A percentile compares a stretch with the other conserved stretches of the same genome.
These are phyloP conservation scores for Pythium diclinum DNA, from an alignment of 352 stramenopile genomes.

Conservation along the genomic window DNA sequence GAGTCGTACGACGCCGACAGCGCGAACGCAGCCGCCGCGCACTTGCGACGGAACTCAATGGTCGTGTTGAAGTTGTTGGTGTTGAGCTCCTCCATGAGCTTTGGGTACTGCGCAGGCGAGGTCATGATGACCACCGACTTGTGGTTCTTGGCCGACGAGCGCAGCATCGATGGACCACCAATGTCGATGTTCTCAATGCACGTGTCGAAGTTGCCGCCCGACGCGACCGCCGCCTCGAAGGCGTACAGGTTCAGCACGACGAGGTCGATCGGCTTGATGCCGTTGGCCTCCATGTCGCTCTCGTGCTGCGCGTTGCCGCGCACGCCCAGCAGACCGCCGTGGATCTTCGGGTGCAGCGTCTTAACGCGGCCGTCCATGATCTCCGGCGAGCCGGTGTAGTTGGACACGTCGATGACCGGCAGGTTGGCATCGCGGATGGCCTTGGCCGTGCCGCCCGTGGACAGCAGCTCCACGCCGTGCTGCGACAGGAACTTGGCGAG, in stretches of 20 bases:
- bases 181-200: conserved; percentile 99
- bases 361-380: conserved; percentile 99
- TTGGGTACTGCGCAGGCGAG: conserved; percentile 93
- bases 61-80: conserved; percentile 91
- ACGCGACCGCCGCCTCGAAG: conserved; percentile 97
- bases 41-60: conserved; percentile 86
- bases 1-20: conserved; percentile 94
- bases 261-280: conserved; percentile 98
- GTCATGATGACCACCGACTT: conserved; percentile 98
- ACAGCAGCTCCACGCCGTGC: conserved; percentile 96
- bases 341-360: conserved; percentile 99
- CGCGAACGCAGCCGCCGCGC: conserved; percentile 73
- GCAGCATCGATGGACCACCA: conserved; percentile 98
- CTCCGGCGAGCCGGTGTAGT: conserved; percentile 97
- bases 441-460: conserved; percentile 98
- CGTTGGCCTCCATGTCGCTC: conserved; percentile 94
- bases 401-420: conserved; percentile 95
- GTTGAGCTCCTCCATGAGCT: conserved; percentile 92
- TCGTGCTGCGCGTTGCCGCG: conserved; percentile 97
- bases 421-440: conserved; percentile 94
- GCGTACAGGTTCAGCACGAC: conserved; percentile 99
- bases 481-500: conserved; percentile 93
- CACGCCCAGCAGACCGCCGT: conserved; percentile 97
- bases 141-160: conserved; percentile 99
- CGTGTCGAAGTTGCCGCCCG: conserved; percentile 92